These are phyloP conservation scores for Suhomyces sp. DNA, from an alignment of 805 yeast species.

Conservation along the genomic window DNA sequence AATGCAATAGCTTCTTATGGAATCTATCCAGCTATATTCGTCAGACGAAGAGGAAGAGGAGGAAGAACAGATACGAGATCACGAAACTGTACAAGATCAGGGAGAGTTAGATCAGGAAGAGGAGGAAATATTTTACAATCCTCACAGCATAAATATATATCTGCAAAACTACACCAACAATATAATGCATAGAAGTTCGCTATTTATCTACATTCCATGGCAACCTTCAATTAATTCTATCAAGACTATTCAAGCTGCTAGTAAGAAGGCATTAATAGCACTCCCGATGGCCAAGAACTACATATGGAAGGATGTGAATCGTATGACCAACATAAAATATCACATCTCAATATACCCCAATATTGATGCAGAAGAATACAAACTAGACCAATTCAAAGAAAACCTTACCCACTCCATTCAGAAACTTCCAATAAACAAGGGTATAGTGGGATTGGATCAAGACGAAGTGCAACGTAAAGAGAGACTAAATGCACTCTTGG, in stretches of 20 bases:
- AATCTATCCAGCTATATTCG: not conserved
- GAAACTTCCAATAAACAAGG: not conserved
- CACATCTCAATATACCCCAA: conserved; percentile 19
- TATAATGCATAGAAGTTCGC: conserved; percentile 8
- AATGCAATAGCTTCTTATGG: not conserved
- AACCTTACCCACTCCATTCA: conserved; percentile 6
- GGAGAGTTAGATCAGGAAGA: not conserved
- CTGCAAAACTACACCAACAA: conserved; percentile 19
- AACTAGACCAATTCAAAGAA: conserved; percentile 6
- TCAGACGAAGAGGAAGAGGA: not conserved
- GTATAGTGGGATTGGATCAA: conserved; percentile 1
- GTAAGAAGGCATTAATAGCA: conserved; percentile 4
- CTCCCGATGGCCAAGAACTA: conserved; percentile 4
- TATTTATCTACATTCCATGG: conserved; percentile 20
- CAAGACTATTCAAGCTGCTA: conserved; percentile 3
- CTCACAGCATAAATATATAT: conserved; percentile 5
- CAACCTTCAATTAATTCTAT: conserved; percentile 6
- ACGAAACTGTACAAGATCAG: not conserved
- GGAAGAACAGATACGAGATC: conserved; percentile 7
- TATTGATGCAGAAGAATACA: conserved; percentile 6
- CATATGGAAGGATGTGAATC: conserved; percentile 6
- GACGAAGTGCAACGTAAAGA: conserved; percentile 1
- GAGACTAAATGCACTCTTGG: conserved; percentile 3
- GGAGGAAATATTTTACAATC: not conserved
- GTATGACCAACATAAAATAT: conserved; percentile 8